A percentile compares a stretch with the other conserved stretches of the same genome.
Conservation (phyloP, 805 yeast species). For the Hanseniaspora meyeri region DNA sequence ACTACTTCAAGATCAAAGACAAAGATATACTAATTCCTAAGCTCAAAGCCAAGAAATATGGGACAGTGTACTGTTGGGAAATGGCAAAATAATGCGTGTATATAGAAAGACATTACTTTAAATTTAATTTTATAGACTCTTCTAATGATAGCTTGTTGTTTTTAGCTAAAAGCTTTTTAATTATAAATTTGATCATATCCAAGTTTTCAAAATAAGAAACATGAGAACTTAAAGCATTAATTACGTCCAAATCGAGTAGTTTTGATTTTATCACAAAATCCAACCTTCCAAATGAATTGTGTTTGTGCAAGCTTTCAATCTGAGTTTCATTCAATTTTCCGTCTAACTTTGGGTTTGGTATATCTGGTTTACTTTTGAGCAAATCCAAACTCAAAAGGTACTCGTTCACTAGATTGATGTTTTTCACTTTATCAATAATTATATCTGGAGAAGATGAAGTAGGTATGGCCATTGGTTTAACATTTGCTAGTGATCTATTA, state of each 20-base stretch:
- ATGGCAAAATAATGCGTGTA: background rate
- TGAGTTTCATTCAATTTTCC: conserved; percentile 23
- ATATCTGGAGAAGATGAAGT: conserved; percentile 22
- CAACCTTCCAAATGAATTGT: conserved; percentile 65
- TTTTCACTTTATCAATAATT: conserved; percentile 22
- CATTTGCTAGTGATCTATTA: conserved; percentile 19
- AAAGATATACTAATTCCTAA: background rate
- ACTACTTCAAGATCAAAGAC: background rate
- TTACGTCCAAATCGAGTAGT: conserved; percentile 61
- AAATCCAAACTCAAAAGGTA: conserved; percentile 16
- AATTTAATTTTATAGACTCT: conserved; percentile 1
- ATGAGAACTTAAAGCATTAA: conserved; percentile 79
- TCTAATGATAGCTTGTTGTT: background rate
- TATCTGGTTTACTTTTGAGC: conserved; percentile 14
- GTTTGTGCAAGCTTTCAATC: conserved; percentile 23
- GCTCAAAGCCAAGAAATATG: background rate
- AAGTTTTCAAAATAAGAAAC: conserved; percentile 77
- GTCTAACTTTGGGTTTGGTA: conserved; percentile 19
- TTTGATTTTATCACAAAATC: conserved; percentile 75
- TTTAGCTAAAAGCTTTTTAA: conserved; percentile 39
- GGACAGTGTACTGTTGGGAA: background rate
- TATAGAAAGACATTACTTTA: background rate
- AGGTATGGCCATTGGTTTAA: conserved; percentile 22
- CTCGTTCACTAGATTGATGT: conserved; percentile 2
- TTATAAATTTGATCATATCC: conserved; percentile 67